phyloP scores from a whole-genome alignment of 2,329 filamentous ascomycete genomes.

The Talaromyces sp. region DNA sequence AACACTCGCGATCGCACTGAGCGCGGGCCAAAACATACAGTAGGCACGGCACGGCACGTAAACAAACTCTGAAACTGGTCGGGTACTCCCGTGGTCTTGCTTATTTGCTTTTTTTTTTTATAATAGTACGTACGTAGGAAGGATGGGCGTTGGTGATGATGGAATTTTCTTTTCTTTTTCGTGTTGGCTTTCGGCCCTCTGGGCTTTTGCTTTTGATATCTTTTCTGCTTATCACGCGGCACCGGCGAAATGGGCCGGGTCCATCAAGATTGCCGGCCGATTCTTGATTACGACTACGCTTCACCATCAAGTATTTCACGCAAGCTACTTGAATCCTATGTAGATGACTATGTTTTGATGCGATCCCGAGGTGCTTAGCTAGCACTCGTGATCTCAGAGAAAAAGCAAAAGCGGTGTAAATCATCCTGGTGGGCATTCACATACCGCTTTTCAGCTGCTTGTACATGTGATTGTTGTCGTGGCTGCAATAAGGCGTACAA shows the following conservation, averaged over 20 bases:
- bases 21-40: background rate
- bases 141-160: background rate
- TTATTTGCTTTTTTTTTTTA: constrained; percentile 1
- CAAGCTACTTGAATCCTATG: no score
- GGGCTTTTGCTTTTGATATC: background rate
- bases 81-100: constrained; percentile 2
- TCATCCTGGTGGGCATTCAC: background rate
- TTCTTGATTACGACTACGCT: background rate
- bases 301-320: background rate
- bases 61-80: constrained; percentile 2
- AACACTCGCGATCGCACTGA: background rate
- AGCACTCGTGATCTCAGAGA: background rate
- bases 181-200: background rate
- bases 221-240: constrained; percentile 1
- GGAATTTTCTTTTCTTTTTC: background rate
- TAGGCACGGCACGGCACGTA: background rate
- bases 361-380: background rate
- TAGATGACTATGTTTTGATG: background rate
- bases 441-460: background rate
- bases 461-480: background rate
- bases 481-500: background rate
- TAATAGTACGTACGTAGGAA: background rate
- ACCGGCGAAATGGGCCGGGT: background rate
- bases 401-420: background rate
- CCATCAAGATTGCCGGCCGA: background rate